Evolutionary conservation across 139 green algal genomes (phyloP).

Genomic region (Nannochloris sp.): DNA sequence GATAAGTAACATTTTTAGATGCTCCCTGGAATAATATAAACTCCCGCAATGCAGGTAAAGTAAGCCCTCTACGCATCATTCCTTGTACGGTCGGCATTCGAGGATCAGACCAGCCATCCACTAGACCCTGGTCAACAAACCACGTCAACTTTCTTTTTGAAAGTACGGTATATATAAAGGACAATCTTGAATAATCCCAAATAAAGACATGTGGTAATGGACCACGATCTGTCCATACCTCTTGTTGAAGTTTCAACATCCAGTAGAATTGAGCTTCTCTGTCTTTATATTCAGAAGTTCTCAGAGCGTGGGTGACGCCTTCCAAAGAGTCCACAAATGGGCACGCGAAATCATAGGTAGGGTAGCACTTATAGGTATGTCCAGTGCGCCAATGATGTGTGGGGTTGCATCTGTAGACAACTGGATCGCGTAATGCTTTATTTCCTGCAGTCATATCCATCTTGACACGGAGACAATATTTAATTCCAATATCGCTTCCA

Average conservation of each 20-base stretch:
- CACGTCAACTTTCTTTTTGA: constrained; percentile 96
- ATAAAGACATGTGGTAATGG: constrained; percentile 87
- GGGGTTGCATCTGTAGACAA: constrained; percentile 89
- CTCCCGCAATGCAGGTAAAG: constrained; percentile 77
- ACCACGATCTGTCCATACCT: constrained; percentile 50
- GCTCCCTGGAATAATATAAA: constrained; percentile 96
- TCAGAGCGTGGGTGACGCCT: constrained; percentile 94
- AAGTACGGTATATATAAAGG: constrained; percentile 75
- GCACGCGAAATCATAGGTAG: constrained; percentile 98
- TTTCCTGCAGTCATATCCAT: constrained; percentile 79
- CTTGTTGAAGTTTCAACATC: constrained; percentile 69
- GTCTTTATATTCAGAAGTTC: constrained; percentile 93
- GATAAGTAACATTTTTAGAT: constrained; percentile 80
- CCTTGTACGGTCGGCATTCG: constrained; percentile 94
- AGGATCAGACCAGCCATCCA: constrained; percentile 91
- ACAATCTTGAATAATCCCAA: constrained; percentile 89
- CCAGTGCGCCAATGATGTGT: constrained; percentile 88
- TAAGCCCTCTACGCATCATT: constrained; percentile 29
- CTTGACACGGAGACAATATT: constrained; percentile 86
- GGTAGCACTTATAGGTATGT: constrained; percentile 90
- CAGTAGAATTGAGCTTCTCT: constrained; percentile 82
- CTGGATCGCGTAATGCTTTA: constrained; percentile 87
- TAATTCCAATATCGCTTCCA: constrained; percentile 59
- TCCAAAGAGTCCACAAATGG: constrained; percentile 91
- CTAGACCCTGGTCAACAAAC: constrained; percentile 82